Base-by-base conservation (phyloP, 768 basidiomycete species). In the Tulasnella sp. region DNA sequence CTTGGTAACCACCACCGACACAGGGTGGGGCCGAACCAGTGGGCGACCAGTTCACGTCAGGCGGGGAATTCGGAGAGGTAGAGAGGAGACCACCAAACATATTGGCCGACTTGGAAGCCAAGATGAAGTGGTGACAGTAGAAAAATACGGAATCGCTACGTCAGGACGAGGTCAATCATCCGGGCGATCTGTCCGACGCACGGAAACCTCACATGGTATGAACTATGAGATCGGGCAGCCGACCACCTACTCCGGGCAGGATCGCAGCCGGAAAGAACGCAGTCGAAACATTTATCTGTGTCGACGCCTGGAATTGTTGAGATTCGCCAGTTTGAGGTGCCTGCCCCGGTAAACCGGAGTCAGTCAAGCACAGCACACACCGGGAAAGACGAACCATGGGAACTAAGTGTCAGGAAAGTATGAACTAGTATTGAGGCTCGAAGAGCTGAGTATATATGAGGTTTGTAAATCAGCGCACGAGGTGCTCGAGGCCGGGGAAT, bases 81-180 rank as follows among this genome's bases (percentile, higher is more conserved):
- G 46, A 8, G 17, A 48, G 17, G 8, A 6, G 46, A 25, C 73
- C 70, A 45, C 76, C 74, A 68, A 89, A 88, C 12, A 67, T 69
- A 61, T 87, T 90, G 29, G 71, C 69, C 11, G 88, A 89, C 12
- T 72, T 74, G 2, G 68, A 65, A 32, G 83, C 72, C 39, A 90
- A 71, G 50, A 78, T 64, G 43, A 77, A 71, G 0, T 74, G 71
- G 66, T 89, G 85, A 6, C 82, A 82, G 64, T 89, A 89, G 74
- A 91, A 91, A 69, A 87, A 86, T 37, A 91, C 85, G n/a, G 77
- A 75, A 64, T 91, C 87, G 7, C 46, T 48, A 15, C 3, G 25
- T 6, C 15, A 25, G 34, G 7, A 15, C 27, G 25, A 25, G 21
- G 46, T 6, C 17, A n/a, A n/a, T 6, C 9, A 31, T 4, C 25